A percentile compares a stretch with the other conserved stretches of the same genome.
Conservation (phyloP, 306 rosid species). For the Begonia masoniana region DNA sequence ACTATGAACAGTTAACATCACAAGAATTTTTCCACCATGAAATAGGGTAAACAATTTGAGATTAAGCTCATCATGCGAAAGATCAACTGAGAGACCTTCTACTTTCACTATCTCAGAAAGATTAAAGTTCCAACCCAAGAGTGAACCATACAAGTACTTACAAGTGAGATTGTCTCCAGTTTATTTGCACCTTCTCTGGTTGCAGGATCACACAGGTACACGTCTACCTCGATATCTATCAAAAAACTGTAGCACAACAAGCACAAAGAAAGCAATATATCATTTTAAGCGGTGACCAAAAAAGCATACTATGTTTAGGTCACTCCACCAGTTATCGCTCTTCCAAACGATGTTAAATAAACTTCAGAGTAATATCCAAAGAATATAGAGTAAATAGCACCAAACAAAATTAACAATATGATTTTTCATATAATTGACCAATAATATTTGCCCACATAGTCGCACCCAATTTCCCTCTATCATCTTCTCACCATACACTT, state of each 20-base stretch:
- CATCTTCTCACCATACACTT: too few relatives aligned
- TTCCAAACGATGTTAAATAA: too few relatives aligned
- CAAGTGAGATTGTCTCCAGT: neutral
- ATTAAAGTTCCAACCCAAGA: neutral
- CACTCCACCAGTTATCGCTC: too few relatives aligned
- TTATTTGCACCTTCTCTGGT: neutral
- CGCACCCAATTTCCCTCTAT: too few relatives aligned
- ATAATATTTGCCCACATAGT: too few relatives aligned
- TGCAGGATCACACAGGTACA: slow-evolving; percentile 56
- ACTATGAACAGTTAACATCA: neutral
- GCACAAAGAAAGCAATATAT: slow-evolving; percentile 7
- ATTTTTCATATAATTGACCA: too few relatives aligned
- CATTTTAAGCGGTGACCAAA: neutral
- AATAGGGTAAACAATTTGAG: neutral
- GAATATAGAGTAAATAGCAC: too few relatives aligned
- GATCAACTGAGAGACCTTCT: neutral
- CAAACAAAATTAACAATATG: too few relatives aligned
- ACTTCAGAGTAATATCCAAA: too few relatives aligned
- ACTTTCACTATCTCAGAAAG: neutral
- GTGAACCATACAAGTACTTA: neutral
- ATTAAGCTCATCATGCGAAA: neutral
- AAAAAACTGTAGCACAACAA: slow-evolving; percentile 39
- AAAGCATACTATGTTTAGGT: neutral
- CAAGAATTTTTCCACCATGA: neutral
- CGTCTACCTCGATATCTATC: slow-evolving; percentile 79